Evolutionary conservation across 2,329 filamentous ascomycete genomes (phyloP).

Genomic region (Thielaviopsis euricoi): DNA sequence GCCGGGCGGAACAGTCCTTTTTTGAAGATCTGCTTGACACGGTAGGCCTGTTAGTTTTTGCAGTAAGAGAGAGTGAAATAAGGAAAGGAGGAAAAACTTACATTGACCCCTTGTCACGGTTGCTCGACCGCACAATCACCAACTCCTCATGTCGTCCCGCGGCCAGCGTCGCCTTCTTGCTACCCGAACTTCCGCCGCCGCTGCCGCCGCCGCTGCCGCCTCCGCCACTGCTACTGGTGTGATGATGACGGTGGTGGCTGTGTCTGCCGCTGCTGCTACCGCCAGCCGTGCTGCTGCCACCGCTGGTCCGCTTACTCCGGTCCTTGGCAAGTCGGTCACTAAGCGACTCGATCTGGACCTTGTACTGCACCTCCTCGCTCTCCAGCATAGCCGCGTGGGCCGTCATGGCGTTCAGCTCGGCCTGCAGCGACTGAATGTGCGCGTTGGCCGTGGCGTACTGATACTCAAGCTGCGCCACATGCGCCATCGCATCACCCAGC

Average conservation of each 20-base stretch:
- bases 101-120: conserved; percentile 7
- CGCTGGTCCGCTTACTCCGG: neutral
- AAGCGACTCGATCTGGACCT: conserved; percentile 10
- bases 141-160: conserved; percentile 6
- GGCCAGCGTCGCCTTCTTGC: conserved; percentile 1
- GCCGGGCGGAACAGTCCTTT: conserved; percentile 11
- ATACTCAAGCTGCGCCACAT: conserved; percentile 1
- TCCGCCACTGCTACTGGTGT: neutral
- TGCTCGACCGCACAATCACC: conserved; percentile 6
- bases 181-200: neutral
- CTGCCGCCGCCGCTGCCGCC: neutral
- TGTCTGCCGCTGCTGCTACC: neutral
- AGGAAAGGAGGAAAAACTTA: conserved; percentile 1
- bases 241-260: neutral
- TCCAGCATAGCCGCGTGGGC: conserved; percentile 5
- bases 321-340: conserved; percentile 7
- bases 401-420: conserved; percentile 4
- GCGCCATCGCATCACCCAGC: neutral
- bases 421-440: neutral
- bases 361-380: conserved; percentile 8
- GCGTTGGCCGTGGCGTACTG: conserved; percentile 6
- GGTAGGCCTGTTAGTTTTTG: conserved; percentile 1
- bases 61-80: conserved; percentile 10
- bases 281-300: neutral
- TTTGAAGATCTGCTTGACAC: conserved; percentile 6